Conservation (phyloP, 1,284 basidiomycete genomes). For the Ustilago vetiveriae region DNA sequence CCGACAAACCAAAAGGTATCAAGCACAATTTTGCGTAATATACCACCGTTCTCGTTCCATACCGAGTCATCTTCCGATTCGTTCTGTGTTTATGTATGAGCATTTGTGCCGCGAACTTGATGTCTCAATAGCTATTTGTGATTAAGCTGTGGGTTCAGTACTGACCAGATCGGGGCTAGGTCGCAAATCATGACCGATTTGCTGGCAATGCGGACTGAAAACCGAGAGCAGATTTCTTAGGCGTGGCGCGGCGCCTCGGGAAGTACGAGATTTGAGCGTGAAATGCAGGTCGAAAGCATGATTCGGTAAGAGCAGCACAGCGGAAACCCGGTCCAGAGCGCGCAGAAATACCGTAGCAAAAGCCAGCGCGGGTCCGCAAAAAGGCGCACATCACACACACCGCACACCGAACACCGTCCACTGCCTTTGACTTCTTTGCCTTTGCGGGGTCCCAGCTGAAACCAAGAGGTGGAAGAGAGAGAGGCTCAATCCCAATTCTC, state of each 20-base stretch:
- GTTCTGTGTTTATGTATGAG: no score
- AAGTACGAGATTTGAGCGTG: slow-evolving; percentile 20
- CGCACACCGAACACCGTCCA: no score
- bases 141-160: no score
- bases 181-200: no score
- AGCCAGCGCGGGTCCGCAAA: not conserved
- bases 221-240: not conserved
- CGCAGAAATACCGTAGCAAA: slow-evolving; percentile 1
- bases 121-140: no score
- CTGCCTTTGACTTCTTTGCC: not conserved
- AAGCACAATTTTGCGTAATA: not conserved
- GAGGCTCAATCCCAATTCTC: not conserved
- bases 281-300: slow-evolving; percentile 25
- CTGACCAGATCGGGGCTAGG: no score
- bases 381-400: no score
- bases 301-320: slow-evolving; percentile 30
- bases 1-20: slow-evolving; percentile 7
- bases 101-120: no score
- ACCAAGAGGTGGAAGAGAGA: no score
- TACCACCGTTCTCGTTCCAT: slow-evolving; percentile 1
- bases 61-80: not conserved
- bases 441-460: slow-evolving; percentile 14
- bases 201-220: not conserved
- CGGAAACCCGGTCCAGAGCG: slow-evolving; percentile 11
- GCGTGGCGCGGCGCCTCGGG: not conserved